Base-by-base conservation (phyloP, 768 basidiomycete genomes). In the Lactifluus subvellereus region DNA sequence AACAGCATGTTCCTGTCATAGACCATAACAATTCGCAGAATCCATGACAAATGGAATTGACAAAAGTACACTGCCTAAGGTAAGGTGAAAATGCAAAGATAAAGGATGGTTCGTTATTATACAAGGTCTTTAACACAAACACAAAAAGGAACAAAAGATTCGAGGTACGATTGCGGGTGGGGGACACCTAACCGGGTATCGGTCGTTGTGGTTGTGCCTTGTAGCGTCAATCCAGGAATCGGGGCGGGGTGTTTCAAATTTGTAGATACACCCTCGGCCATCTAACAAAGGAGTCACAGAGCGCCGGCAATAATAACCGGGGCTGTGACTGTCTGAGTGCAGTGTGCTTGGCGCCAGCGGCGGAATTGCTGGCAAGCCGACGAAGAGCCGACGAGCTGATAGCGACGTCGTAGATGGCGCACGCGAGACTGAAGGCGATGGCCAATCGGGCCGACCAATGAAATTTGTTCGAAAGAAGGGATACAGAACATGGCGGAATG, bases 61-160 rank as follows among this genome's bases (percentile, higher is more conserved):
- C 45, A 48, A 48, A 48, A 27, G 47, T 27, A 48, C 22, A 13
- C 3, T 14, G 47, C 27, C 27, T 3, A 27, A 27, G 27, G 27
- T 27, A 27, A 27, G 27, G 27, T 27, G 27, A 2, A 27, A 27
- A 1, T 5, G 18, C 1, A 11, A 10, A 43, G 18, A 13, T 11
- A 48, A 20, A 47, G 20, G 20, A 27, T 43, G 47, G 22, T n/a
- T 32, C n/a, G 1, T 32, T 52, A 50, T 55, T 55, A 63, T 62
- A 35, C 27, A 38, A 37, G 14, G 53, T 18, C 27, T 22, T 40
- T 14, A 16, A 20, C n/a, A 56, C 13, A 13, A 30, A 59, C 20
- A 64, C 53, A 64, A 59, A 64, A 64, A 45, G 27, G 42, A 60
- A 64, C 58, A 64, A 64, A 60, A 64, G 63, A 64, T 32, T 52